Evolutionary conservation across 2,329 filamentous ascomycete genomes (phyloP), one percentile per base, ranked within the genome.

Genomic region (Pseudopyrenochaeta lycopersici): DNA sequence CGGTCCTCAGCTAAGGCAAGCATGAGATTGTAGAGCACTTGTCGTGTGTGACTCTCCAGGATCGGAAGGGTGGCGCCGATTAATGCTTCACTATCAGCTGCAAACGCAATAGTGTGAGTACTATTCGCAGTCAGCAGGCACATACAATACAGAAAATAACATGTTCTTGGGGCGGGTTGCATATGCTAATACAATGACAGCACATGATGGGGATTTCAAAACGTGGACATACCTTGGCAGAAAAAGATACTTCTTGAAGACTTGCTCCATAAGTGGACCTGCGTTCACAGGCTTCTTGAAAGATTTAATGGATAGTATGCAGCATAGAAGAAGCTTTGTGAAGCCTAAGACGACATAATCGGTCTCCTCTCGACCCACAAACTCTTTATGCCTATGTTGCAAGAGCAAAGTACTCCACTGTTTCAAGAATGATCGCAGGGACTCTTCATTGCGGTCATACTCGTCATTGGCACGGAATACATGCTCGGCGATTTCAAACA

Each of bases 261-360:
- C 58, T 10, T 63, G 49, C 18, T 66, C 60, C 46, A 76, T 67
- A 2, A 77, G 54, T 1, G 54, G 27, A 14, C 67, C 60, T 39
- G 64, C 58, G 41, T 73, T 68, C 46, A 77, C 52, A 6, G 73
- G 70, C 47, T 68, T 75, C 55, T 77, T 76, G 63, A 74, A 75
- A 2, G 75, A 76, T 44, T 76, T 77, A 29, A 77, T 50, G 3
- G 73, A 77, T n/a, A 69, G 58, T 20, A 76, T 62, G 35, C 76
- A 76, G 43, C 63, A 73, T 10, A 65, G 59, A 14, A 82, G 63
- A 23, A 82, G 67, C 32, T 71, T 74, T 2, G 78, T 72, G 18
- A 81, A 70, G 1, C 76, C 76, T 14, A 73, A 43, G 12, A 78
- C 71, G 23, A 77, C 66, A 32, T 62, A 56, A 50, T 78, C 74